These are phyloP conservation scores for Hyphodiscus sp. DNA, from an alignment of 2,329 filamentous ascomycete species.

Conservation along the genomic window DNA sequence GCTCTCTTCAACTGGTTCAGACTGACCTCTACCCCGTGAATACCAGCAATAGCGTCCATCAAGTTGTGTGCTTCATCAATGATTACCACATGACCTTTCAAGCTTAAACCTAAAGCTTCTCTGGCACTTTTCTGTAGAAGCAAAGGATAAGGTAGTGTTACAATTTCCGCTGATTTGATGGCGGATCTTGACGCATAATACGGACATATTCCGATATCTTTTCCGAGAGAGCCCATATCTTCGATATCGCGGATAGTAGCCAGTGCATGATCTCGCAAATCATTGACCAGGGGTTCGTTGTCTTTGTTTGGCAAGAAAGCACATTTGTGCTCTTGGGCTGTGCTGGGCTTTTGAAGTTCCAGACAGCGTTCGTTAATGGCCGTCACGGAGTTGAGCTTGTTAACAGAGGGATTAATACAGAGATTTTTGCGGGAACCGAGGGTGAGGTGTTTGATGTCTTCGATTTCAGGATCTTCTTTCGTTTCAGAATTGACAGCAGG, in stretches of 20 bases:
- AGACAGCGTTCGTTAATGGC: constrained; percentile 92
- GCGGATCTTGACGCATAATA: constrained; percentile 92
- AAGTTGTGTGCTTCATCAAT: constrained; percentile 97
- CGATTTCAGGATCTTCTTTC: constrained; percentile 32
- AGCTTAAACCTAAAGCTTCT: constrained; percentile 77
- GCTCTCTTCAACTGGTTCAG: constrained; percentile 67
- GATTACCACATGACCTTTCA: constrained; percentile 86
- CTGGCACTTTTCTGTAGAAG: constrained; percentile 80
- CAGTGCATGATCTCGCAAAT: constrained; percentile 79
- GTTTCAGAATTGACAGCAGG: constrained; percentile 41
- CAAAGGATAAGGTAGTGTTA: constrained; percentile 88
- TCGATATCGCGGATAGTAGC: constrained; percentile 90
- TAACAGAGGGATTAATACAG: constrained; percentile 84
- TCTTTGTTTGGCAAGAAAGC: constrained; percentile 73
- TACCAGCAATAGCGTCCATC: constrained; percentile 87
- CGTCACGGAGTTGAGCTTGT: constrained; percentile 59
- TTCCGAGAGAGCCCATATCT: constrained; percentile 74
- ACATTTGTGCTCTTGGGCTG: constrained; percentile 60
- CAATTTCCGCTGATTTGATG: constrained; percentile 77
- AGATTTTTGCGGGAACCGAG: constrained; percentile 63
- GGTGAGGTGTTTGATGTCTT: constrained; percentile 59
- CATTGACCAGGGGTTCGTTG: constrained; percentile 61
- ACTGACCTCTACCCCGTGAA: constrained; percentile 73
- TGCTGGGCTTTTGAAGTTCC: constrained; percentile 73
- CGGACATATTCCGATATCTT: constrained; percentile 74